Base-by-base conservation (phyloP, 2,329 filamentous ascomycete genomes). In the Sporothrix sp. region DNA sequence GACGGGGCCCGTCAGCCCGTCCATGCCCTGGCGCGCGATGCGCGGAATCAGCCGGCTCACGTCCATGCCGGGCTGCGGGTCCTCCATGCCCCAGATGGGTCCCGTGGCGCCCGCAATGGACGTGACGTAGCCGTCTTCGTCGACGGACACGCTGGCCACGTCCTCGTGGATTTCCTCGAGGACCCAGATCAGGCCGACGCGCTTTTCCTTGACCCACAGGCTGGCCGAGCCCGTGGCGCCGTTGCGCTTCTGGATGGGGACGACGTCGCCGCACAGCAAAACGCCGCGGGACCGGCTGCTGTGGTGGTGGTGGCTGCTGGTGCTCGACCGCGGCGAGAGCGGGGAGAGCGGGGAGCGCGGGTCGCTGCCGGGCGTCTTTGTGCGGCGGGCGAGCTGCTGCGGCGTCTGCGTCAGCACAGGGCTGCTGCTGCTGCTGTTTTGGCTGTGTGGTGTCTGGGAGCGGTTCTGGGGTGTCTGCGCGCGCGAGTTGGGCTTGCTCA, bases 161-260 rank as follows among this genome's bases (percentile, higher is more conserved):
- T 98, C 90, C 67, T 98, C 93, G 50, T 91, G 87, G 54, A 98
- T 97, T 67, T 98, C 93, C 65, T 98, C 93, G 2, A 98, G 70
- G 8, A 98, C 93, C 93, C 93, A 98, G 54, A 98, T 97, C 53
- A 98, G 69, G 9, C 91, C 90, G 48, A 88, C 82, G 44, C 84
- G 80, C 67, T 98, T 98, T 66, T 98, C 93, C 70, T 98, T 98
- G 3, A 98, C 93, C 93, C 93, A 98, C 35, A 98, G 71, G 66
- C 90, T 97, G 33, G 93, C 93, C 52, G 93, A 90, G 2, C 93
- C 93, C 4, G 84, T 91, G 10, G 84, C 79, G 4, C 93, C 93
- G 61, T 98, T 95, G 54, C 93, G 81, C 68, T 97, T 98, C 64
- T 90, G 86, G 53, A 98, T 98, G 0, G 93, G 93, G 16, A 98